Percentiles rank a stretch among this genome's conserved stretches.
phyloP scores from a whole-genome alignment of 1,284 basidiomycete species.

The Boletus mariae region DNA sequence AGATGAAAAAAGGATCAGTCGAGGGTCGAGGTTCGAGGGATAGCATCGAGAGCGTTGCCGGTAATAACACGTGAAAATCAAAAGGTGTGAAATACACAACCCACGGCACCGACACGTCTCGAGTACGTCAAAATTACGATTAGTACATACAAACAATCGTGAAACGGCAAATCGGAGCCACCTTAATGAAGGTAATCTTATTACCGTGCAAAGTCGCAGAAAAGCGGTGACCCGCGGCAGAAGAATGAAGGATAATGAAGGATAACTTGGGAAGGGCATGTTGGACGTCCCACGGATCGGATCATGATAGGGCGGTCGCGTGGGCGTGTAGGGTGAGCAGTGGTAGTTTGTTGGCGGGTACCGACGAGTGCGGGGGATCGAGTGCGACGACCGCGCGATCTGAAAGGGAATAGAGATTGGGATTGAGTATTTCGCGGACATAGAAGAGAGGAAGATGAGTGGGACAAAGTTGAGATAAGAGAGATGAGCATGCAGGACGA shows the following conservation, averaged over 20 bases:
- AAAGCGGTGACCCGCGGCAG: constrained; percentile 5
- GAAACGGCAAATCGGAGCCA: constrained; percentile 23
- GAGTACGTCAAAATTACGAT: constrained; percentile 27
- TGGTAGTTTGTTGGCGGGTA: not conserved
- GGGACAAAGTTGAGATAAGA: constrained; percentile 20
- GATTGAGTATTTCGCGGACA: not conserved
- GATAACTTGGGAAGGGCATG: constrained; percentile 7
- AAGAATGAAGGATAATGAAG: constrained; percentile 10
- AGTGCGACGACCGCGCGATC: constrained; percentile 23
- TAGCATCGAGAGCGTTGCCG: constrained; percentile 5
- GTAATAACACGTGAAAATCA: constrained; percentile 30
- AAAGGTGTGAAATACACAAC: constrained; percentile 10
- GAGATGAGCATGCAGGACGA: constrained; percentile 16
- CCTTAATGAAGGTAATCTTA: constrained; percentile 24
- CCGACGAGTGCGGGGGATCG: constrained; percentile 25
- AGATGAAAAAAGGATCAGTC: constrained; percentile 4
- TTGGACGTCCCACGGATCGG: constrained; percentile 19
- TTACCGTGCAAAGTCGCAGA: constrained; percentile 16
- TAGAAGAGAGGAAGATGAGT: constrained; percentile 4
- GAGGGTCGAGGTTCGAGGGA: constrained; percentile 3
- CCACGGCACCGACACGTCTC: constrained; percentile 27
- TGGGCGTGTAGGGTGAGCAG: not conserved
- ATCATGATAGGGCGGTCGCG: constrained; percentile 14
- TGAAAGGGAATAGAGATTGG: constrained; percentile 13
- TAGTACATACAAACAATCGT: constrained; percentile 8